A percentile compares a stretch with the other conserved stretches of the same genome.
Evolutionary conservation across 805 yeast genomes (phyloP).

Genomic region (Lachancea thermotolerans): DNA sequence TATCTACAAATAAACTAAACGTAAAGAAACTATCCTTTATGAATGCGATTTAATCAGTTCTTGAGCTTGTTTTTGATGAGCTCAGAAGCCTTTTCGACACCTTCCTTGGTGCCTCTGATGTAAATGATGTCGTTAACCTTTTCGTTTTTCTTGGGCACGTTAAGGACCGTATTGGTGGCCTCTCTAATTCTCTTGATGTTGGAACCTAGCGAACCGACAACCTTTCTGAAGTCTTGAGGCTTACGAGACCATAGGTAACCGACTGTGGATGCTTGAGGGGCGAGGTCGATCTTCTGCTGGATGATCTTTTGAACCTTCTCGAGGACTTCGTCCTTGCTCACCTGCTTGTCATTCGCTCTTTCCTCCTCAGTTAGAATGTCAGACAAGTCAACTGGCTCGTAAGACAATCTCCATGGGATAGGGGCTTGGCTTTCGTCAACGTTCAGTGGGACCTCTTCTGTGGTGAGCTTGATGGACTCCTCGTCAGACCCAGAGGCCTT

Average conservation of each 20-base stretch:
- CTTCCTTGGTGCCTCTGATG: conserved; percentile 53
- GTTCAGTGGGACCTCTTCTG: conserved; percentile 30
- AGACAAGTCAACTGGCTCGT: conserved; percentile 30
- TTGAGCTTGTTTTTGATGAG: conserved; percentile 28
- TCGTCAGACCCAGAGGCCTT: conserved; percentile 38
- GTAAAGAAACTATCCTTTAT: conserved; percentile 1
- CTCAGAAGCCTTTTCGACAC: conserved; percentile 45
- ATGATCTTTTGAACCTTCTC: conserved; percentile 33
- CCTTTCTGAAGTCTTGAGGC: conserved; percentile 46
- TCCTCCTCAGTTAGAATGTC: conserved; percentile 23
- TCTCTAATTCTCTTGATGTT: conserved; percentile 56
- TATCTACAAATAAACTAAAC: neutral
- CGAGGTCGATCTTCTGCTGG: conserved; percentile 42
- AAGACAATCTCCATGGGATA: conserved; percentile 63
- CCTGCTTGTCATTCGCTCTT: conserved; percentile 34
- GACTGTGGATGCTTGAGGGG: conserved; percentile 38
- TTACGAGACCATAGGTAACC: conserved; percentile 61
- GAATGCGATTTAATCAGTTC: conserved; percentile 2
- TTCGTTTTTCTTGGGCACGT: conserved; percentile 56
- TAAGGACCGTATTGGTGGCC: conserved; percentile 49
- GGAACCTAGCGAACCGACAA: conserved; percentile 74
- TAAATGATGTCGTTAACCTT: conserved; percentile 46
- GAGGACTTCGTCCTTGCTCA: conserved; percentile 44
- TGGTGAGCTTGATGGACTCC: conserved; percentile 42
- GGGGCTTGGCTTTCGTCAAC: conserved; percentile 26